phyloP scores from a whole-genome alignment of 2,329 filamentous ascomycete genomes.

The Aspergillus felis region DNA sequence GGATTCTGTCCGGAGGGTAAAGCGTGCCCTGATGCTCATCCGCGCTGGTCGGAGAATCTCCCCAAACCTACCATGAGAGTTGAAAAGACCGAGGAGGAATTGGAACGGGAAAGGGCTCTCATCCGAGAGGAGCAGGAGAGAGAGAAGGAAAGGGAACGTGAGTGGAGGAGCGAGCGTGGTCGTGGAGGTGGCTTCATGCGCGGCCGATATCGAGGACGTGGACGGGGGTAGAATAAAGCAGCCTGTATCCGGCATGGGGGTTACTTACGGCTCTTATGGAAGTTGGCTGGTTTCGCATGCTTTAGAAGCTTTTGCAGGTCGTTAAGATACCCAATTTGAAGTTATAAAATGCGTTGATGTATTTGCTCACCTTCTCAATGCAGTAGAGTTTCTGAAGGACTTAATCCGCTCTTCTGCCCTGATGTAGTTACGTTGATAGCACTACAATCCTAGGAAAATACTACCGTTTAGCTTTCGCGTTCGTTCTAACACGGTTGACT shows the following conservation, averaged over 20 bases:
- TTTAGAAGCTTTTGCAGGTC: background rate
- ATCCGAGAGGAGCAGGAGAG: conserved; percentile 59
- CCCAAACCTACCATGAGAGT: conserved; percentile 57
- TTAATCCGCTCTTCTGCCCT: background rate
- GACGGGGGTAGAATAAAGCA: conserved; percentile 32
- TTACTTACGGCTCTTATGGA: background rate
- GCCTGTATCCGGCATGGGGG: background rate
- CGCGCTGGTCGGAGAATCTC: conserved; percentile 68
- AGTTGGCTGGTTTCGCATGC: background rate
- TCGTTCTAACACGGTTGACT: background rate
- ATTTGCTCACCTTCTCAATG: background rate
- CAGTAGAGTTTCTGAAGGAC: background rate
- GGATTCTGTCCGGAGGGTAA: conserved; percentile 89
- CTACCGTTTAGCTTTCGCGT: no score
- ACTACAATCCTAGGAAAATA: background rate
- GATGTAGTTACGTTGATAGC: background rate
- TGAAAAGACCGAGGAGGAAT: conserved; percentile 69
- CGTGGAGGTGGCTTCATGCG: conserved; percentile 45
- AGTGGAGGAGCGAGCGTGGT: conserved; percentile 51
- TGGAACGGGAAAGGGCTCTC: conserved; percentile 53
- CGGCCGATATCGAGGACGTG: conserved; percentile 44
- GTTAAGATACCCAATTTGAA: background rate
- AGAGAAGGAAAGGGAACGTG: conserved; percentile 52
- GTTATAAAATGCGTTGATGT: background rate
- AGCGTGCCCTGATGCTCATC: conserved; percentile 74